phyloP scores from a whole-genome alignment of 2,329 filamentous ascomycete species.

The Phaeosphaeria sp. region DNA sequence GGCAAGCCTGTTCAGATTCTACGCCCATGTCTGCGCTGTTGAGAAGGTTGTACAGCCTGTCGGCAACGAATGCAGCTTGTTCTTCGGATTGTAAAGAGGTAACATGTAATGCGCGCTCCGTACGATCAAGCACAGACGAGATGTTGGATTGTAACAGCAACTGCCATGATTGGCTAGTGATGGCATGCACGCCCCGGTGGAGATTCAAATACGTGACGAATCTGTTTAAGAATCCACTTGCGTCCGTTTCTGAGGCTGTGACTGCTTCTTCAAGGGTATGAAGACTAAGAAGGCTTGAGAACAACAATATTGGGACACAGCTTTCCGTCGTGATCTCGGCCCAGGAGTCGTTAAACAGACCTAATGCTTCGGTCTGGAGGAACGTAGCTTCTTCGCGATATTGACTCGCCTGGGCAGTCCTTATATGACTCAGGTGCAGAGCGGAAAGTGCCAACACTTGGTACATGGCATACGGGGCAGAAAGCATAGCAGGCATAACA shows the following conservation, averaged over 20 bases:
- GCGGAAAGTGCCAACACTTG: constrained; percentile 26
- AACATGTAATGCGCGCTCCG: constrained; percentile 5
- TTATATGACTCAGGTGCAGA: constrained; percentile 21
- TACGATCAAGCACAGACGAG: constrained; percentile 10
- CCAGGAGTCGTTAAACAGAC: constrained; percentile 12
- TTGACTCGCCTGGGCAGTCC: constrained; percentile 7
- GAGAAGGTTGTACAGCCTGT: constrained; percentile 15
- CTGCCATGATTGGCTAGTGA: constrained; percentile 18
- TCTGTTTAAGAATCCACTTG: constrained; percentile 19
- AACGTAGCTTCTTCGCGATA: constrained; percentile 22
- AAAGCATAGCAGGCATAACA: constrained; percentile 18
- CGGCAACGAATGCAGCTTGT: constrained; percentile 6
- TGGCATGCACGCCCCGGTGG: constrained; percentile 21
- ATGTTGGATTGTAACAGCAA: constrained; percentile 17
- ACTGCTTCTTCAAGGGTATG: constrained; percentile 25
- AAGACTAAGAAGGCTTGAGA: constrained; percentile 18
- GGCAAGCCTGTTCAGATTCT: constrained; percentile 12
- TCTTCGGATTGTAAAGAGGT: constrained; percentile 9
- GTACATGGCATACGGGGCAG: constrained; percentile 20
- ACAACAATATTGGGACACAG: constrained; percentile 22
- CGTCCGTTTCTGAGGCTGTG: constrained; percentile 6
- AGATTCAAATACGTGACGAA: constrained; percentile 26
- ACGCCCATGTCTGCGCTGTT: constrained; percentile 10
- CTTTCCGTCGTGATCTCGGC: constrained; percentile 14
- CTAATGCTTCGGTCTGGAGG: constrained; percentile 22